phyloP scores from a whole-genome alignment of 306 rosid species.

The Malus sieversii region DNA sequence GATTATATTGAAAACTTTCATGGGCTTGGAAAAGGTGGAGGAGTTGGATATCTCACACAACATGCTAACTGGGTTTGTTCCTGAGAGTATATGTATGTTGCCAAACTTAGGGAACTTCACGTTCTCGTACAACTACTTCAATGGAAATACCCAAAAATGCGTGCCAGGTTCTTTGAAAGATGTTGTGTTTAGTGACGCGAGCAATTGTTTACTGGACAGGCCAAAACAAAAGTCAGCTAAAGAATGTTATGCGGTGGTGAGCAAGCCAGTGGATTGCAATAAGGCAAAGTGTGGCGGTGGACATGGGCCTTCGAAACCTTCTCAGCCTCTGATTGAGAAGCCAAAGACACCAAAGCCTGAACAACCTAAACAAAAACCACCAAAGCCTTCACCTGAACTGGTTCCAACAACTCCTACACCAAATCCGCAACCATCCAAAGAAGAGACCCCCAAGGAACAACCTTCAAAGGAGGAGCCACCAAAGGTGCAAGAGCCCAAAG shows the following conservation, averaged over 20 bases:
- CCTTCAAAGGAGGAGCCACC: not conserved
- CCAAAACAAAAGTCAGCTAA: constrained; percentile 40
- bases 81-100: constrained; percentile 38
- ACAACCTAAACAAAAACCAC: not conserved
- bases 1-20: constrained; percentile 31
- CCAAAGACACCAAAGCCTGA: not conserved
- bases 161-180: constrained; percentile 22
- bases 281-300: constrained; percentile 46
- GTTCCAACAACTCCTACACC: not conserved
- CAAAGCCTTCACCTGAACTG: not conserved
- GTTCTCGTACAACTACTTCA: constrained; percentile 53
- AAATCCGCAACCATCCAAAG: not conserved
- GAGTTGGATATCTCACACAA: constrained; percentile 37
- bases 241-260: constrained; percentile 37
- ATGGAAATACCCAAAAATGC: constrained; percentile 48
- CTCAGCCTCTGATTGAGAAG: constrained; percentile 1
- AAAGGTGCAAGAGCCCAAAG: not conserved
- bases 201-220: constrained; percentile 54
- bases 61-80: constrained; percentile 55
- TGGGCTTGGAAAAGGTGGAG: constrained; percentile 24
- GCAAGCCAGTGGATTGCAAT: constrained; percentile 59
- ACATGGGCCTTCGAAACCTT: constrained; percentile 1
- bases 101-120: constrained; percentile 47
- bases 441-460: not conserved
- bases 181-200: constrained; percentile 23